Evolutionary conservation across 1,139 yeast genomes (phyloP), one percentile per base, ranked within the genome.

Genomic region (Wickerhamomyces sp.): DNA sequence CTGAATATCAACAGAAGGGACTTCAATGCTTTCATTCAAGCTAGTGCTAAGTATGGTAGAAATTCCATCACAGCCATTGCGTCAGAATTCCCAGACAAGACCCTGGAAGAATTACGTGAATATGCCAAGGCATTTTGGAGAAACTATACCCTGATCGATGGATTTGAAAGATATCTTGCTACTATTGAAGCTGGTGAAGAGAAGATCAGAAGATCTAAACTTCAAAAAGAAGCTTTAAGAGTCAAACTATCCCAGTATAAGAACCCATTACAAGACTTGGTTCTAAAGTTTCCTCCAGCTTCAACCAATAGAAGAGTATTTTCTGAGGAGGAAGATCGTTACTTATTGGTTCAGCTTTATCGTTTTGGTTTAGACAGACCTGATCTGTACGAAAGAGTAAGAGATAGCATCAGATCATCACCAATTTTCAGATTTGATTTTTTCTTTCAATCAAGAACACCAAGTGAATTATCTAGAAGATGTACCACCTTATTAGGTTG

Each of bases 151-250:
- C 80, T 78, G 47, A 80, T 85, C 48, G 93, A 85, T 32, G 91
- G 90, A 6, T 79, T 78, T 60, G 95, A 85, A 55, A 72, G 81
- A 54, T 81, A 78, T 54, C 66, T 85, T 40, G 70, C 71, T 37
- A 85, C 78, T 52, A 84, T 85, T 51, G 93, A 85, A 61, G 68
- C 71, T n/a, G 95, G 93, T 15, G 95, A 85, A 59, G 90, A 84
- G 36, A 82, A 76, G 59, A 73, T 82, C 35, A 67, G 76, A 48
- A 79, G 78, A 53, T 58, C 73, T 10, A 78, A 76, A 55, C 60
- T 80, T 32, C 90, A 84, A 55, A 81, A 79, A 58, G 90, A 83
- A 61, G 75, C 85, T 10, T 66, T 85, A 44, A 73, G 88, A 52
- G 67, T 84, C 46, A 85, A 85, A 58, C 61, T 85, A 37, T 67